phyloP scores from a whole-genome alignment of 2,329 filamentous ascomycete species.

The Thelonectria blattea region DNA sequence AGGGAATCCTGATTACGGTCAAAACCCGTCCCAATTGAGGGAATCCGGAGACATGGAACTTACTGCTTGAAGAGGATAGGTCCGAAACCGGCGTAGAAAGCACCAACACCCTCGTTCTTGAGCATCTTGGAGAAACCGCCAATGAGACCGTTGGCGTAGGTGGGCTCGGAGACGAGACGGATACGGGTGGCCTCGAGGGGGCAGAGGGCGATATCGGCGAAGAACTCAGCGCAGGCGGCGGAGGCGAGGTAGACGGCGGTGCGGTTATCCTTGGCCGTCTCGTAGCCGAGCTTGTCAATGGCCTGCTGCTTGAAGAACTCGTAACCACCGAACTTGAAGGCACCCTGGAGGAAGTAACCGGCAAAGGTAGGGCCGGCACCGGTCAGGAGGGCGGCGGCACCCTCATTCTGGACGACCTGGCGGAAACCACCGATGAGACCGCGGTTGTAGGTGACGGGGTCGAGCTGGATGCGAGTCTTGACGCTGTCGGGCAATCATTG shows the following conservation, averaged over 20 bases:
- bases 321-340: conserved; percentile 93
- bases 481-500: conserved; percentile 62
- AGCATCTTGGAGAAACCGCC: conserved; percentile 83
- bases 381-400: conserved; percentile 84
- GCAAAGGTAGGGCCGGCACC: conserved; percentile 85
- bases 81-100: conserved; percentile 91
- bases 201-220: conserved; percentile 83
- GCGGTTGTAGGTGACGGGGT: conserved; percentile 86
- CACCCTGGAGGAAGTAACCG: conserved; percentile 93
- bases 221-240: conserved; percentile 69
- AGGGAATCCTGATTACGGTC: conserved; percentile 69
- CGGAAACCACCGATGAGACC: conserved; percentile 86
- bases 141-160: conserved; percentile 80
- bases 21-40: conserved; percentile 20
- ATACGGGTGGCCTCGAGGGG: conserved; percentile 93
- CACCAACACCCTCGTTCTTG: conserved; percentile 80
- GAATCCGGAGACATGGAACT: conserved; percentile 28
- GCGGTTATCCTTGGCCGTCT: conserved; percentile 78
- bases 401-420: conserved; percentile 84
- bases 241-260: conserved; percentile 81
- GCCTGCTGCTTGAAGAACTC: conserved; percentile 95
- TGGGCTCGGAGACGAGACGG: conserved; percentile 87
- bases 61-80: conserved; percentile 72
- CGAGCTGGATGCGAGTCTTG: conserved; percentile 95
- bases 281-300: conserved; percentile 80